Conservation (phyloP, 2,329 filamentous ascomycete genomes). For the Ilyonectria mors-panacis region DNA sequence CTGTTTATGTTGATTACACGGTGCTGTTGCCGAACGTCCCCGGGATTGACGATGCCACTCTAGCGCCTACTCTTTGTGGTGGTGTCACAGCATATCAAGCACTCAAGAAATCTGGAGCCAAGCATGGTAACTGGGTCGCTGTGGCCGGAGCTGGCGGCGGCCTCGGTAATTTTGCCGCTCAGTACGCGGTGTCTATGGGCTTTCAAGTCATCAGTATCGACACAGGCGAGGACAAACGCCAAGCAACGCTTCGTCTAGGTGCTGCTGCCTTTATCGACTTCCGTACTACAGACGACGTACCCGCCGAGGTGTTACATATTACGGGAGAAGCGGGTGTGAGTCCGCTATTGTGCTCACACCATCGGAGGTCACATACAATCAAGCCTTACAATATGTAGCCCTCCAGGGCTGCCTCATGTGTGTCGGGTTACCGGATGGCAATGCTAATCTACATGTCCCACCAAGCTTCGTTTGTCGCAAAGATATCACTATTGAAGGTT, state of each 20-base stretch:
- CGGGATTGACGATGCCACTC: not conserved
- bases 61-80: not conserved
- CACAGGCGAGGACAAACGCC: not conserved
- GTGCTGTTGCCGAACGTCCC: too few species aligned
- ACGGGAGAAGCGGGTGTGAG: too few species aligned
- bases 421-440: not conserved
- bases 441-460: not conserved
- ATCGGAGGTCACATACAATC: too few species aligned
- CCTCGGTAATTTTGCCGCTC: not conserved
- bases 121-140: not conserved
- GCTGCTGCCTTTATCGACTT: not conserved
- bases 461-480: not conserved
- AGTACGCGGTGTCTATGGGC: not conserved
- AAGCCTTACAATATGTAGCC: too few species aligned
- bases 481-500: not conserved
- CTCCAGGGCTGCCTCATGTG: not conserved
- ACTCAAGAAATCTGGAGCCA: not conserved
- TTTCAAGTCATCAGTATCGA: not conserved
- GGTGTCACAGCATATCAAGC: not conserved
- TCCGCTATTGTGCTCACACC: too few species aligned
- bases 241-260: not conserved
- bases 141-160: not conserved
- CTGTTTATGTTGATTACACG: too few species aligned
- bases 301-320: not conserved
- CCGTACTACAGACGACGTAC: not conserved